Evolutionary conservation across 345 rosid genomes (phyloP).

Genomic region (Syzygium oleosum): DNA sequence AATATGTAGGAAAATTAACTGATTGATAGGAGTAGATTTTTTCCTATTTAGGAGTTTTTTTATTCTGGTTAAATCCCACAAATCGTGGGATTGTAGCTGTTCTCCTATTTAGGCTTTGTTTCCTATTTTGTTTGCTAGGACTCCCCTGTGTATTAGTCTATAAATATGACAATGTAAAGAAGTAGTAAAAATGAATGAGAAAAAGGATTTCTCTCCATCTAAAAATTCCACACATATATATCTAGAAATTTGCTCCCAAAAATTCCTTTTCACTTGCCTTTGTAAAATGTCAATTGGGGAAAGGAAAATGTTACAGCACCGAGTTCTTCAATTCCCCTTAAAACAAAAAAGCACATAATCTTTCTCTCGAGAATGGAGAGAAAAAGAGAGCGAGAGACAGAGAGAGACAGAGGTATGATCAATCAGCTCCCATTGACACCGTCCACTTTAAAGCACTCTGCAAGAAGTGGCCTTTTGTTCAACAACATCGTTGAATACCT

Average conservation of each 20-base stretch:
- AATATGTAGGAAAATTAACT: too few species aligned
- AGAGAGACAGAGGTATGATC: neutral
- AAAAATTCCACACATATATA: too few species aligned
- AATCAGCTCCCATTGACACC: neutral
- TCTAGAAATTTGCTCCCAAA: neutral
- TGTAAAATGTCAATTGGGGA: neutral
- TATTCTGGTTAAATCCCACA: too few species aligned
- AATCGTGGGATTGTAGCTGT: too few species aligned
- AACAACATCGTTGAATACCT: neutral
- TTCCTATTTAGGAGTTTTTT: too few species aligned
- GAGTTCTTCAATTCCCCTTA: neutral
- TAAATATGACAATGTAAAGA: too few species aligned
- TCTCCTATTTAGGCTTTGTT: too few species aligned
- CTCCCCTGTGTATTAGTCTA: too few species aligned
- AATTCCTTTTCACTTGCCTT: neutral
- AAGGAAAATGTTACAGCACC: neutral
- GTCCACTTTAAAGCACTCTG: neutral
- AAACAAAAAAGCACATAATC: neutral
- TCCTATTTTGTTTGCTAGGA: too few species aligned
- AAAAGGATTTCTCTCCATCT: too few species aligned
- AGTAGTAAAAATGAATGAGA: too few species aligned
- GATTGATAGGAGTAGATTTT: too few species aligned
- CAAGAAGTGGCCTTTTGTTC: neutral
- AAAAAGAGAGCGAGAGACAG: neutral
- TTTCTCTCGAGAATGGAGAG: neutral